These are phyloP conservation scores for Globisporangium orthogonon DNA, from an alignment of 352 stramenopile genomes.

Conservation along the genomic window DNA sequence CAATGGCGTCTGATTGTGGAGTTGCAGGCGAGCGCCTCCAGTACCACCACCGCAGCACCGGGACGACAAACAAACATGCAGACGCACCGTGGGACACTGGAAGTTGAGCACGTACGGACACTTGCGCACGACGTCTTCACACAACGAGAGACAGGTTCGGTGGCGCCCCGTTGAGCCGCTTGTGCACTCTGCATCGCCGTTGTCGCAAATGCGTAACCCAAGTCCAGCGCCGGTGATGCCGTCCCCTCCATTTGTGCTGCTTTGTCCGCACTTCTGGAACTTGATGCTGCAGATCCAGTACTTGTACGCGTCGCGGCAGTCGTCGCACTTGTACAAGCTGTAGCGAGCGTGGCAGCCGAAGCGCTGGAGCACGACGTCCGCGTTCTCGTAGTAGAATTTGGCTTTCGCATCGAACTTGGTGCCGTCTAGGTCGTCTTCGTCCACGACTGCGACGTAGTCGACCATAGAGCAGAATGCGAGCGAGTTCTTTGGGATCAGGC, in stretches of 20 bases:
- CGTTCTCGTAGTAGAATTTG: slow-evolving; percentile 73
- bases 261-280: slow-evolving; percentile 63
- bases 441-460: slow-evolving; percentile 69
- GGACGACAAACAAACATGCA: too few relatives aligned
- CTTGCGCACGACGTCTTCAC: slow-evolving; percentile 81
- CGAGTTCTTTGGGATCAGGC: slow-evolving; percentile 45
- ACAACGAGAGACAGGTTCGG: slow-evolving; percentile 74
- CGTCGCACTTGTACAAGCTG: slow-evolving; percentile 73
- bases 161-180: slow-evolving; percentile 37
- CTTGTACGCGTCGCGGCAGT: slow-evolving; percentile 86
- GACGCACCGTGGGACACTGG: slow-evolving; percentile 55
- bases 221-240: not conserved
- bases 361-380: slow-evolving; percentile 72
- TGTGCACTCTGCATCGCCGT: slow-evolving; percentile 17
- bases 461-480: slow-evolving; percentile 83
- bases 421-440: slow-evolving; percentile 44
- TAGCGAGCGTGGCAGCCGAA: slow-evolving; percentile 81
- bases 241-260: slow-evolving; percentile 4
- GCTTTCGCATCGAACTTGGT: slow-evolving; percentile 47
- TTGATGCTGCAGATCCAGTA: slow-evolving; percentile 86
- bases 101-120: slow-evolving; percentile 85
- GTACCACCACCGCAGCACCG: too few relatives aligned
- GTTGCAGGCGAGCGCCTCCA: too few relatives aligned
- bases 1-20: too few relatives aligned
- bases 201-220: slow-evolving; percentile 6